These are phyloP conservation scores for Pluteus cervinus DNA, from an alignment of 768 basidiomycete genomes.

Conservation along the genomic window DNA sequence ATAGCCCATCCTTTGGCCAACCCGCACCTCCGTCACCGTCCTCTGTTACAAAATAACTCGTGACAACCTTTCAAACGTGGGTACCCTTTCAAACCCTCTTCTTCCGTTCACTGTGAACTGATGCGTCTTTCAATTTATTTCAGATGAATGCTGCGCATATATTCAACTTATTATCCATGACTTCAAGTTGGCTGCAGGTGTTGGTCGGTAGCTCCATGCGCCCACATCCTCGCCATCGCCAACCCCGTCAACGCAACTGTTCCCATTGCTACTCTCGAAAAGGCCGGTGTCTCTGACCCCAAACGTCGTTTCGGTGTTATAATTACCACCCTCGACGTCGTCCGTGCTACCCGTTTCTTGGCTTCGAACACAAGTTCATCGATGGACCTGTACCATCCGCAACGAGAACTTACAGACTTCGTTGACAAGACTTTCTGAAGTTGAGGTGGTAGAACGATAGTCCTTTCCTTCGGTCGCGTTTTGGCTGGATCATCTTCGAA, in stretches of 20 bases:
- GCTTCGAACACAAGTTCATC: conserved; percentile 80
- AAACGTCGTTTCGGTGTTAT: conserved; percentile 91
- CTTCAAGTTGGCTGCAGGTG: conserved; percentile 89
- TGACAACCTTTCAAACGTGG: conserved; percentile 92
- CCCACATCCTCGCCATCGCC: conserved; percentile 95
- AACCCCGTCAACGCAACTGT: conserved; percentile 99
- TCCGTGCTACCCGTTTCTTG: conserved; percentile 91
- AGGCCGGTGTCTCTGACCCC: conserved; percentile 90
- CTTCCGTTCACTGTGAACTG: neutral
- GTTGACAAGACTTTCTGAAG: too few species aligned
- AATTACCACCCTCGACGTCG: conserved; percentile 97
- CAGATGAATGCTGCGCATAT: conserved; percentile 98
- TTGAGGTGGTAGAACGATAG: too few species aligned
- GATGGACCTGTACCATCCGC: too few species aligned
- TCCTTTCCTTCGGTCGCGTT: too few species aligned
- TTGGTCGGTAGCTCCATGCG: conserved; percentile 84
- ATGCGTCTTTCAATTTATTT: conserved; percentile 3
- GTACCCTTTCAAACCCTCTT: conserved; percentile 18
- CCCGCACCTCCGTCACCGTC: conserved; percentile 26
- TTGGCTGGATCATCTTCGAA: too few species aligned
- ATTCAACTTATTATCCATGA: conserved; percentile 96
- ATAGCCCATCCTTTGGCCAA: too few species aligned
- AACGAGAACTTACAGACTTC: too few species aligned
- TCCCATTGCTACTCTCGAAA: conserved; percentile 87
- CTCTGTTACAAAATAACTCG: conserved; percentile 71